These are phyloP conservation scores for Batrachochytrium dendrobatidis DNA, from an alignment of 371 early-diverging fungal species.

Conservation along the genomic window DNA sequence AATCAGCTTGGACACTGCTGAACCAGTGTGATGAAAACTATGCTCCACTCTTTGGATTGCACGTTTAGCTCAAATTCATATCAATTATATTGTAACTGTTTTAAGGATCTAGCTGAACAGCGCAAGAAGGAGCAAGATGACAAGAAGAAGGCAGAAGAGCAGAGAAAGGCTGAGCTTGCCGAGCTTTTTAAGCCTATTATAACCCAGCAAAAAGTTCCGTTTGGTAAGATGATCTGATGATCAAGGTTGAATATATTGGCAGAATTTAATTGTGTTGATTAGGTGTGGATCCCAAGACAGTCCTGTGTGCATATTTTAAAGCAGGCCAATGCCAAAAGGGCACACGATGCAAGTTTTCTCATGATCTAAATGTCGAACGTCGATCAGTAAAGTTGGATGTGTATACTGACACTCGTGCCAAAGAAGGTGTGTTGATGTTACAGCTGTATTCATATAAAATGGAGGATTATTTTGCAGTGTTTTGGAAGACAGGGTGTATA, in stretches of 20 bases:
- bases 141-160: constrained; percentile 62
- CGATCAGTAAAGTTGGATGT: constrained; percentile 85
- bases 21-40: not conserved
- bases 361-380: constrained; percentile 85
- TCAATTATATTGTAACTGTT: not conserved
- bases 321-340: constrained; percentile 90
- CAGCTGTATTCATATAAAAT: no score
- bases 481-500: no score
- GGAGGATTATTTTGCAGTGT: no score
- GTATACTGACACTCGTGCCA: constrained; percentile 76
- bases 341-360: constrained; percentile 96
- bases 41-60: not conserved
- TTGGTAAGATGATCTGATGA: no score
- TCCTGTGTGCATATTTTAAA: constrained; percentile 92
- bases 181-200: constrained; percentile 87
- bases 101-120: constrained; percentile 28
- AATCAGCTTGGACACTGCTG: no score
- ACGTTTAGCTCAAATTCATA: not conserved
- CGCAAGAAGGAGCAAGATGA: constrained; percentile 50
- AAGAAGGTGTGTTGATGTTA: no score
- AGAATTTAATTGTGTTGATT: constrained; percentile 1
- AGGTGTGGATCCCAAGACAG: constrained; percentile 97
- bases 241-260: no score
- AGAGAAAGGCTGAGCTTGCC: constrained; percentile 70
- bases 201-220: constrained; percentile 92